Evolutionary conservation across 129 eudicot genomes (phyloP), one percentile per base, ranked within the genome.

Genomic region (Pittosporum tobira): DNA sequence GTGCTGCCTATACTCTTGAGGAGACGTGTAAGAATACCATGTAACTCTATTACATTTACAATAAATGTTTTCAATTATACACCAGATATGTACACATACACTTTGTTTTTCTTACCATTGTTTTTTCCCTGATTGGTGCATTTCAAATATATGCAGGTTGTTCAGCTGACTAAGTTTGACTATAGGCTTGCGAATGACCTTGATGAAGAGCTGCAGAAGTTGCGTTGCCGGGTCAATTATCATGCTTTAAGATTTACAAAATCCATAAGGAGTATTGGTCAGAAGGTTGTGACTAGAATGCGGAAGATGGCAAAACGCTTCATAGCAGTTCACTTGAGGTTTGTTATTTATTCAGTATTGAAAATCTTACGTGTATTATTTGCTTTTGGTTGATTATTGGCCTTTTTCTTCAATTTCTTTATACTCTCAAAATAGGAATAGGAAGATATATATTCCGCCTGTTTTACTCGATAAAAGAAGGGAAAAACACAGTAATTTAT

Each of bases 261-360:
- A 61, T 85, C 98, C 26, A 73, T 91, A 62, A 78, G 75, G 68
- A 71, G 69, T 60, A 72, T 91, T 49, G 95, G 98, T 42, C 81
- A 75, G 76, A 83, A 58, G 54, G 65, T 91, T 23, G 89, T 91
- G 56, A 67, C 57, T 48, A 77, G 78, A 68, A 86, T 91, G 95
- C 73, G 90, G 63, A 78, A 91, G 71, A 91, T 86, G 95, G 79
- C 82, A 43, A 79, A 63, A 60, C 84, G 94, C 70, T 91, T 74
- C 61, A 86, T 91, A 60, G 95, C 95, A 31, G 81, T 91, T 76
- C 98, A 91, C 76, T 83, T 91, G 72, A 91, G 98, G 98, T 91
- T 59, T 61, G 69, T 56, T 47, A 51, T 10, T 0, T 40, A 40
- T 14, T 40, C n/a, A 10, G 15, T 40, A 3, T 40, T 10, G 46